Conservation (phyloP, 805 yeast genomes). For the Zygoascus flipseniorum region DNA sequence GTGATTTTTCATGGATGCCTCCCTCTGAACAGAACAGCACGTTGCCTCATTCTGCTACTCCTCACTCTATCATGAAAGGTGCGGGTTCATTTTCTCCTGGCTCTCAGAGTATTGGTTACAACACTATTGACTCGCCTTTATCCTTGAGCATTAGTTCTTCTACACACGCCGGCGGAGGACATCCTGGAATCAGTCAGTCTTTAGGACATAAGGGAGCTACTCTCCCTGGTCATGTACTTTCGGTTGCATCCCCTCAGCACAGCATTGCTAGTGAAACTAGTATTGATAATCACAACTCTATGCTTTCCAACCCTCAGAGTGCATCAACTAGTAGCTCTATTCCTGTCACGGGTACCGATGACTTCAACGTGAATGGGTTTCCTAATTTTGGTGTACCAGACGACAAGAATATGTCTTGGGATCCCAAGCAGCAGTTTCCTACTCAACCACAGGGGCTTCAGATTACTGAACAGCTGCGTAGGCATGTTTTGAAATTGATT, state of each 20-base stretch:
- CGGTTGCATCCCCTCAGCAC: not conserved
- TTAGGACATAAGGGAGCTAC: not conserved
- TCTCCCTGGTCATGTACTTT: not conserved
- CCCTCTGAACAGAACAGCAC: slow-evolving; percentile 5
- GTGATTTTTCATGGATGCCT: slow-evolving; percentile 17
- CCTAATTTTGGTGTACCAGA: not conserved
- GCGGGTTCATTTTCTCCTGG: slow-evolving; percentile 8
- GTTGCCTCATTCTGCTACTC: slow-evolving; percentile 1
- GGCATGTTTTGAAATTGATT: slow-evolving; percentile 22
- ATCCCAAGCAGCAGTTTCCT: not conserved
- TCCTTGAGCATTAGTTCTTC: slow-evolving; percentile 2
- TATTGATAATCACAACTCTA: not conserved
- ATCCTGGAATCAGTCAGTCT: not conserved
- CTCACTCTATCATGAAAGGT: slow-evolving; percentile 7
- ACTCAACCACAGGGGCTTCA: slow-evolving; percentile 8
- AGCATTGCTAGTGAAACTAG: slow-evolving; percentile 1
- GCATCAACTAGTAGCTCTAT: not conserved
- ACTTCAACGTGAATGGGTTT: not conserved
- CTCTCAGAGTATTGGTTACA: slow-evolving; percentile 1
- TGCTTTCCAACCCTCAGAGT: not conserved
- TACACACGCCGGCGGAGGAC: not conserved
- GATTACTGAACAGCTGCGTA: slow-evolving; percentile 22
- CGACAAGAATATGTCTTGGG: not conserved
- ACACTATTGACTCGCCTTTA: slow-evolving; percentile 5
- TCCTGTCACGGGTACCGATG: not conserved